Conservation (phyloP, 2,329 filamentous ascomycete species). For the Aspergillus pseudoglaucus region DNA sequence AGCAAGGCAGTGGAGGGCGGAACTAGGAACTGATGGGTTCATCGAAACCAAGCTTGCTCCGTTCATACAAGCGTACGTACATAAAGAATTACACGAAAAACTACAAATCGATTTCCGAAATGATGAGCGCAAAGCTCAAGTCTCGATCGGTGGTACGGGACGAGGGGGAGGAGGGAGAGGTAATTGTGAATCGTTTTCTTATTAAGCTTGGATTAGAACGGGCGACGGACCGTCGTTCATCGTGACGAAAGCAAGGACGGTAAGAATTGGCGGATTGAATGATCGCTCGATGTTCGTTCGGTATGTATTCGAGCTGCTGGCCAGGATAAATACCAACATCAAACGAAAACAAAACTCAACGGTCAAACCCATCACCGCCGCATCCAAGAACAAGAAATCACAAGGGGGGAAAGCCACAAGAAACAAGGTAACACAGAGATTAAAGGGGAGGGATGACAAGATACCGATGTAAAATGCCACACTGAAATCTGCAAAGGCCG, state of each 20-base stretch:
- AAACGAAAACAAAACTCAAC: slow-evolving; percentile 6
- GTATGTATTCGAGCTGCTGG: slow-evolving; percentile 21
- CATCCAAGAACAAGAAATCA: background rate
- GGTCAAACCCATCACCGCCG: slow-evolving; percentile 4
- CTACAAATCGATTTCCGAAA: slow-evolving; percentile 3
- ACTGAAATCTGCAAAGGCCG: background rate
- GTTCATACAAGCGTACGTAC: background rate
- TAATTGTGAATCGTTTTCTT: slow-evolving; percentile 14
- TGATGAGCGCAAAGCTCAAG: slow-evolving; percentile 4
- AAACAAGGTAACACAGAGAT: background rate
- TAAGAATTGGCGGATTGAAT: slow-evolving; percentile 15
- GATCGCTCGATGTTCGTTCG: slow-evolving; percentile 22
- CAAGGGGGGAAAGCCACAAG: slow-evolving; percentile 1
- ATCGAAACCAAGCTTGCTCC: background rate
- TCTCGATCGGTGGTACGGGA: slow-evolving; percentile 11
- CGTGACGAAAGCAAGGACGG: slow-evolving; percentile 18
- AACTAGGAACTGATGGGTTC: no score
- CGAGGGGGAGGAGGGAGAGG: slow-evolving; percentile 4
- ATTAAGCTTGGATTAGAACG: slow-evolving; percentile 19
- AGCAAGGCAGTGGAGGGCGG: no score
- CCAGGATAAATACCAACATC: slow-evolving; percentile 22
- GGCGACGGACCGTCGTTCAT: slow-evolving; percentile 17
- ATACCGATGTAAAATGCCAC: slow-evolving; percentile 3
- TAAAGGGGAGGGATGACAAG: slow-evolving; percentile 1
- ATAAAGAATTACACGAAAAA: slow-evolving; percentile 1